Conservation (phyloP, 1,284 basidiomycete species). For the Sanghuangporus sanghuang region DNA sequence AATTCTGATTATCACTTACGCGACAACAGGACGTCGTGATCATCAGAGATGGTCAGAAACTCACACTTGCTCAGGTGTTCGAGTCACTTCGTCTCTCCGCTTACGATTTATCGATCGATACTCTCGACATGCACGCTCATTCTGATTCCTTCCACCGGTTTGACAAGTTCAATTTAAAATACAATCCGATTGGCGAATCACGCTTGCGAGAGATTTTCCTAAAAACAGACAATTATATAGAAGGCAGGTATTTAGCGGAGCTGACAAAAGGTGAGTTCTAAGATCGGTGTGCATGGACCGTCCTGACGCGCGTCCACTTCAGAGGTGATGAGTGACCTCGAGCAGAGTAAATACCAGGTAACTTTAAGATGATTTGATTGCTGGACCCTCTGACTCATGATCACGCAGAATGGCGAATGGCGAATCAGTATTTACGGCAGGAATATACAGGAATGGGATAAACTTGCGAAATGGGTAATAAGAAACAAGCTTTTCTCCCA, state of each 20-base stretch:
- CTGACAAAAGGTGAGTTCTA: conserved; percentile 70
- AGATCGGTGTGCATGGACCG: not conserved
- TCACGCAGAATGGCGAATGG: conserved; percentile 88
- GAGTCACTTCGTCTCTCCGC: conserved; percentile 92
- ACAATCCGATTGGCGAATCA: conserved; percentile 94
- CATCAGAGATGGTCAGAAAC: conserved; percentile 84
- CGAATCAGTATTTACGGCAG: conserved; percentile 94
- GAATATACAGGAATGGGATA: conserved; percentile 88
- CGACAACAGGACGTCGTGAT: conserved; percentile 87
- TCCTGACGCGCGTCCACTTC: not conserved
- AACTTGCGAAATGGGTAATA: conserved; percentile 95
- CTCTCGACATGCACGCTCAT: conserved; percentile 99
- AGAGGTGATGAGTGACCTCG: conserved; percentile 96
- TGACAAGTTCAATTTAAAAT: conserved; percentile 93
- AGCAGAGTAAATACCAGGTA: conserved; percentile 98
- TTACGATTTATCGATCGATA: conserved; percentile 98
- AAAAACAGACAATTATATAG: conserved; percentile 94
- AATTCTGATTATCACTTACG: not conserved
- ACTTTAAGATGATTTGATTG: not conserved
- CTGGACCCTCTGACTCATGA: not conserved
- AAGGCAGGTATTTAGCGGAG: conserved; percentile 93
- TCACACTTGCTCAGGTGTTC: conserved; percentile 94
- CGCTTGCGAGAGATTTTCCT: conserved; percentile 95
- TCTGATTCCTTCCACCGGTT: conserved; percentile 97
- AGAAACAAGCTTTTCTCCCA: conserved; percentile 92